Conservation (phyloP, 306 rosid species). For the Glycine latifolia region DNA sequence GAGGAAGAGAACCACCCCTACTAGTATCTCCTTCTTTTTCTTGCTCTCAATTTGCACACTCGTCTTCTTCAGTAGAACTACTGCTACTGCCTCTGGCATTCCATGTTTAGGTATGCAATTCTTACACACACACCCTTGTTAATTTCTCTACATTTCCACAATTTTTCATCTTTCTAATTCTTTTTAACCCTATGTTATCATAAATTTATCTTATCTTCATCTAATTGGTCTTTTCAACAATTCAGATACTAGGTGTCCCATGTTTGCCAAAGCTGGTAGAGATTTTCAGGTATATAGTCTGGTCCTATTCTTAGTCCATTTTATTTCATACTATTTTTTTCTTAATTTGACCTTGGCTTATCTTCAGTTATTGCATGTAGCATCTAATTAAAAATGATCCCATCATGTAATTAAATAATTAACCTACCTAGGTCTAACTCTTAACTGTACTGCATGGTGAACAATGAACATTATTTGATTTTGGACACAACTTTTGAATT, state of each 20-base stretch:
- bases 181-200: no score
- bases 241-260: constrained; percentile 60
- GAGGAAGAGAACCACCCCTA: constrained; percentile 59
- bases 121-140: neutral
- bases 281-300: constrained; percentile 69
- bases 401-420: neutral
- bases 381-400: neutral
- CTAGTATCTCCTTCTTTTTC: constrained; percentile 41
- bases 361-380: constrained; percentile 12
- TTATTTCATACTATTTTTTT: neutral
- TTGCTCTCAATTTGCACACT: constrained; percentile 60
- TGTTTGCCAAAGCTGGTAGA: constrained; percentile 47
- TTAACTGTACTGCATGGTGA: neutral
- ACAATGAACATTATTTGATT: neutral
- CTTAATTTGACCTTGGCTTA: neutral
- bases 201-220: constrained; percentile 24
- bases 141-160: neutral
- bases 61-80: constrained; percentile 44
- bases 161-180: neutral
- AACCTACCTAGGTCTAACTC: constrained; percentile 3
- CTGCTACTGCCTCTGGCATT: constrained; percentile 38
- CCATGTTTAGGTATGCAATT: constrained; percentile 59
- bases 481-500: neutral
- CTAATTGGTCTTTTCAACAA: constrained; percentile 25
- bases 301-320: constrained; percentile 19